Base-by-base conservation (phyloP, 2,329 filamentous ascomycete species). In the Neocatenulostroma microsporum region DNA sequence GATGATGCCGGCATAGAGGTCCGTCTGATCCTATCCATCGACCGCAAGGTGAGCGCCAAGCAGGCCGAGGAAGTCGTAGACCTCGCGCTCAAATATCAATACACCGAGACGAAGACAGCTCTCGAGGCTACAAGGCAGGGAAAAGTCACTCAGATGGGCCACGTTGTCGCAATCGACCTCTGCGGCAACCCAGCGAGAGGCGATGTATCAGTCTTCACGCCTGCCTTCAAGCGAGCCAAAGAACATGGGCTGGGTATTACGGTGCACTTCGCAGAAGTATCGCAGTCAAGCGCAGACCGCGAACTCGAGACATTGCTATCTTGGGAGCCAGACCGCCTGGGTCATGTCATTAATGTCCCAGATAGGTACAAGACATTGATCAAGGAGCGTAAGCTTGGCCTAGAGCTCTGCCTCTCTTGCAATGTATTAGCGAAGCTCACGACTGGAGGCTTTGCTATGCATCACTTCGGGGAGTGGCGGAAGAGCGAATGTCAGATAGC, bases 361-460 rank as follows among this genome's bases (percentile, higher is more conserved):
- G 71, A 78, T 1, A 60, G 62, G 18, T 62, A 80, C n/a, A 78
- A 73, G 53, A 53, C 60, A 29, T 68, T 74, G 47, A 83, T 80
- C 40, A 58, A 62, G 9, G 50, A 56, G 30, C 64, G 67, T 10
- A 67, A 67, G 1, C 55, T 88, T 19, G 82, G 80, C 2, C 58
- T 91, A 10, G 84, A 91, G 60, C 56, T 91, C 24, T 91, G 84
- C 43, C 62, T 91, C 42, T 85, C 79, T 47, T 89, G 84, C 59
- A 91, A 91, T 50, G 82, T 91, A 2, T 75, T 80, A 47, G 81
- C 81, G 2, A 78, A 76, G 46, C 78, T 91, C 76, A 78, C 82
- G 34, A 62, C 67, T 1, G 80, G 82, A 0, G 74, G 76, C 1
- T 74, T 72, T 49, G 51, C 71, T 39, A 77, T 77, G 32, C 84